Conservation (phyloP, 2,329 filamentous ascomycete genomes). For the Chrysosporium queenslandicum region DNA sequence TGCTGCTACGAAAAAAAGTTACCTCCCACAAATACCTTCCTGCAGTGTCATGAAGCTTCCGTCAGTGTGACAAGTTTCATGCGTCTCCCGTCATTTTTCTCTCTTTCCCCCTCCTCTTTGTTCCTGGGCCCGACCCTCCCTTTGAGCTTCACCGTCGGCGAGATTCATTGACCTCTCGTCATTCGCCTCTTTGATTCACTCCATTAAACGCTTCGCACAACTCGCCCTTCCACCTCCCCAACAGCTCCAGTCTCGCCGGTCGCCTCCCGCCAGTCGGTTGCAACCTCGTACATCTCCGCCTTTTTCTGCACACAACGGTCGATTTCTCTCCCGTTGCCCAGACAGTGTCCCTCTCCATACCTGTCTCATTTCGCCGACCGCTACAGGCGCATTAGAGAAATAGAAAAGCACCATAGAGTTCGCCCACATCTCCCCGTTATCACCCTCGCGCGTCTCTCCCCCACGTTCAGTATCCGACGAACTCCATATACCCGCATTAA, state of each 20-base stretch:
- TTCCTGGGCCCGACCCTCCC: constrained; percentile 18
- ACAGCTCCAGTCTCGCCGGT: neutral
- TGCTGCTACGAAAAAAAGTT: no score
- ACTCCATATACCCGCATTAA: constrained; percentile 5
- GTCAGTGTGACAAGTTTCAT: constrained; percentile 20
- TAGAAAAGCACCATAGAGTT: neutral
- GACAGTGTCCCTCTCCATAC: neutral
- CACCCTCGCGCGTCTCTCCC: neutral
- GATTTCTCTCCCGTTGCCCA: neutral
- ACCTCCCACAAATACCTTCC: neutral
- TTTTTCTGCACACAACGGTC: neutral
- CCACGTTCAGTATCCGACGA: neutral
- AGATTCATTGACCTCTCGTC: constrained; percentile 8
- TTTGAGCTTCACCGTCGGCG: constrained; percentile 18
- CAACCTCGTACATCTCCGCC: neutral
- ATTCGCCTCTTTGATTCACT: constrained; percentile 11
- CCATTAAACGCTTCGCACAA: constrained; percentile 7
- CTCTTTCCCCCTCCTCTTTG: constrained; percentile 20
- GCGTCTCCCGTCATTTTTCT: constrained; percentile 19
- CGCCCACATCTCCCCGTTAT: neutral
- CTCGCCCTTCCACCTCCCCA: no score
- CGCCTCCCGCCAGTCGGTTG: neutral
- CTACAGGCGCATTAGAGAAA: neutral
- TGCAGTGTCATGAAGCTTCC: constrained; percentile 20
- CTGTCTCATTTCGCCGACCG: neutral